Percentiles rank a stretch among this genome's conserved stretches.
Evolutionary conservation across 306 rosid genomes (phyloP).

Genomic region (Senna siamea): DNA sequence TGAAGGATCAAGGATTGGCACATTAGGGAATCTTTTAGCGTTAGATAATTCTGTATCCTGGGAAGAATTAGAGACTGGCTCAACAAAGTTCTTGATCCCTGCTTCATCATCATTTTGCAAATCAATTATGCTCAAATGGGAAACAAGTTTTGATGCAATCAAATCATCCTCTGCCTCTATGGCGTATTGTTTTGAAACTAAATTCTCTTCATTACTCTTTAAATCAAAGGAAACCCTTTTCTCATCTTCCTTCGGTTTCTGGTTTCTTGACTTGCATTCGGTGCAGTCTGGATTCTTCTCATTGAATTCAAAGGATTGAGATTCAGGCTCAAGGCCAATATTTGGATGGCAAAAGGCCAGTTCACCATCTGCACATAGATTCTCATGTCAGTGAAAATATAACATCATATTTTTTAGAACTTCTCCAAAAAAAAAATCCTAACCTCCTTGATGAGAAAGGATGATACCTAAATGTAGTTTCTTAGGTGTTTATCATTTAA

Average conservation of each 20-base stretch:
- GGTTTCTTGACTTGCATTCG: constrained; percentile 45
- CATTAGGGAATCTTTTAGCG: constrained; percentile 32
- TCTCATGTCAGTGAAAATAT: constrained; percentile 28
- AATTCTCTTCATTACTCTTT: constrained; percentile 48
- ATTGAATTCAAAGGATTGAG: constrained; percentile 52
- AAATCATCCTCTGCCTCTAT: constrained; percentile 37
- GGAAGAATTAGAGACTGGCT: constrained; percentile 51
- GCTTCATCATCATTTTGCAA: constrained; percentile 33
- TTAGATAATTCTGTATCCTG: constrained; percentile 37
- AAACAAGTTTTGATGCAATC: constrained; percentile 39
- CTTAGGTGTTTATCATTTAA: too few relatives aligned
- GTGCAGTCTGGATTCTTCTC: constrained; percentile 43
- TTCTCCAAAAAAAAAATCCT: not conserved
- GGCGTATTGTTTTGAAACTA: constrained; percentile 31
- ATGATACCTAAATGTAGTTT: too few relatives aligned
- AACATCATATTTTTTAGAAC: not conserved
- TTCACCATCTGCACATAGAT: constrained; percentile 69
- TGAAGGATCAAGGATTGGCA: constrained; percentile 36
- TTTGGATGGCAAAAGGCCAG: constrained; percentile 50
- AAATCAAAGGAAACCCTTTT: constrained; percentile 35
- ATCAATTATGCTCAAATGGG: constrained; percentile 33
- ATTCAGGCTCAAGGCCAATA: constrained; percentile 50
- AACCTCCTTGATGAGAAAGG: too few relatives aligned
- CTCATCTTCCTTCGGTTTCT: constrained; percentile 52
- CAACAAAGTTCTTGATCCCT: constrained; percentile 32